Evolutionary conservation across 768 basidiomycete species (phyloP), one percentile per base, ranked within the genome.

Genomic region (Amanita muscaria): DNA sequence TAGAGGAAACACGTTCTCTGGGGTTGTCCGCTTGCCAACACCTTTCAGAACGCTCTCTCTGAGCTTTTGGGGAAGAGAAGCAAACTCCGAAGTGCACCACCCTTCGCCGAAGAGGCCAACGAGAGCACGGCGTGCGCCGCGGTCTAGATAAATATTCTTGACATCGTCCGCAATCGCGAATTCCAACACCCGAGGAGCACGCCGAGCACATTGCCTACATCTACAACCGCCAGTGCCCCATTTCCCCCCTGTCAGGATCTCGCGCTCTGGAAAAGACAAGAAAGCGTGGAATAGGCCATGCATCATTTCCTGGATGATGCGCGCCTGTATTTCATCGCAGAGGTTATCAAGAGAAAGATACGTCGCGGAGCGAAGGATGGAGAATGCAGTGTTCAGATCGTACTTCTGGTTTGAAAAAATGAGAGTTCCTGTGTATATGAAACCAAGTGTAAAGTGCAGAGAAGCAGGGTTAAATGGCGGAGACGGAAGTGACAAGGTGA

Each of bases 381-480:
- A 77, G 59, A 98, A 90, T 0, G 88, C 86, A 12, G 92, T 97
- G 34, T 81, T 74, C 53, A 98, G 80, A 65, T 98, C 94, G 63
- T 90, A 96, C 1, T 88, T 81, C 11, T 94, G 73, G 54, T 97
- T 87, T 3, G 88, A 91, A 61, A 98, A 96, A 22, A 83, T 71
- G 35, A 98, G 83, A 3, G 91, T 94, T 33, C 94, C 96, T 4
- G 91, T 88, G 57, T 98, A 98, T 36, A 98, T 79, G 64, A 85
- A 97, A 3, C 91, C 91, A 37, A 97, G 76, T 30, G 89, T 89
- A 60, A 97, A 97, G 59, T 94, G 89, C 4, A 96, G 71, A 0
- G 91, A 88, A 1, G 93, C 86, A 0, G 93, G 89, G 0, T 93
- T 94, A 63, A 98, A 98, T 0, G 93, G 92, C 0, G 94, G 92